A percentile compares a stretch with the other conserved stretches of the same genome.
Evolutionary conservation across 371 early-diverging fungal genomes (phyloP).

Genomic region (Mycotypha africana): DNA sequence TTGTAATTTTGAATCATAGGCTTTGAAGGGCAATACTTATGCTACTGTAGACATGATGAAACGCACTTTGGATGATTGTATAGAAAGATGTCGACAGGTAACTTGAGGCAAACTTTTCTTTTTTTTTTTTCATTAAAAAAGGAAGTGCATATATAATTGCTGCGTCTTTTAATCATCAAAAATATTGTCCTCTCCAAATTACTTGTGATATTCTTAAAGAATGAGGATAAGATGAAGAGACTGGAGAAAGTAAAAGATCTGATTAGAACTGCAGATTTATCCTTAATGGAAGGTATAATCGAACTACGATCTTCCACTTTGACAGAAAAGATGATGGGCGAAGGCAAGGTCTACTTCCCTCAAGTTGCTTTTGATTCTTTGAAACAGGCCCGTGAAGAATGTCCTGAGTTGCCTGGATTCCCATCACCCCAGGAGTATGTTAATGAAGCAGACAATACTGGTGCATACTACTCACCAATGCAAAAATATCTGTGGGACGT

Average conservation of each 20-base stretch:
- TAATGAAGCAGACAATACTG: slow-evolving; percentile 33
- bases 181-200: no score
- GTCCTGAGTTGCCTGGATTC: slow-evolving; percentile 35
- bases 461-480: slow-evolving; percentile 44
- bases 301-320: slow-evolving; percentile 22
- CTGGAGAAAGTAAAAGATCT: slow-evolving; percentile 26
- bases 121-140: background rate
- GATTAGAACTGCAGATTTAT: slow-evolving; percentile 21
- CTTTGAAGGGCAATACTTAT: slow-evolving; percentile 2
- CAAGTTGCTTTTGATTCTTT: slow-evolving; percentile 33
- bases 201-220: slow-evolving; percentile 1
- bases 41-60: slow-evolving; percentile 3
- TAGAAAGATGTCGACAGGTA: slow-evolving; percentile 8
- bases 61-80: slow-evolving; percentile 1
- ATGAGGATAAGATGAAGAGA: slow-evolving; percentile 11
- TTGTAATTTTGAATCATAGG: background rate
- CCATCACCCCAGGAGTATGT: slow-evolving; percentile 29
- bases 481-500: slow-evolving; percentile 47
- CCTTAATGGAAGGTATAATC: slow-evolving; percentile 39
- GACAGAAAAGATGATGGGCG: slow-evolving; percentile 16
- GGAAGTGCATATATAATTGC: no score
- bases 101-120: background rate
- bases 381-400: slow-evolving; percentile 30
- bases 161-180: no score
- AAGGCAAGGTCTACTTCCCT: slow-evolving; percentile 40